Conservation (phyloP, 495 filamentous ascomycete species). For the Lasiosphaeris hirsuta region DNA sequence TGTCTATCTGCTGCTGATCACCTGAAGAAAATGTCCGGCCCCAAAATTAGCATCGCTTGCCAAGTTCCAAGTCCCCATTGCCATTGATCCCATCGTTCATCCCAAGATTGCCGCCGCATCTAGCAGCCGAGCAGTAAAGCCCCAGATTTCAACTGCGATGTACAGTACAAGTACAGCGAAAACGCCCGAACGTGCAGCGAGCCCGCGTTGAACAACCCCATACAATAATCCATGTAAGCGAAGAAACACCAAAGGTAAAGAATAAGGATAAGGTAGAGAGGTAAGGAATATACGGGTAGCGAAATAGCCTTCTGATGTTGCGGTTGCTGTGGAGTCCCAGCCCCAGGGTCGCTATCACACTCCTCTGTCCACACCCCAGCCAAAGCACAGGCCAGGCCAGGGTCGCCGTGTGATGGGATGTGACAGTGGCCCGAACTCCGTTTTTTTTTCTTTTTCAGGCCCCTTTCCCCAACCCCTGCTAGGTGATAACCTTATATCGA, state of each 20-base stretch:
- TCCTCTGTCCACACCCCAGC: too few species aligned
- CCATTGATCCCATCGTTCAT: not conserved
- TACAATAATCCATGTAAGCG: too few species aligned
- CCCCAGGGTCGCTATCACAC: too few species aligned
- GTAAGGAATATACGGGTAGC: too few species aligned
- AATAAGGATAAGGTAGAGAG: too few species aligned
- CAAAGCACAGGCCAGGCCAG: not conserved
- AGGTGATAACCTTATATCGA: not conserved
- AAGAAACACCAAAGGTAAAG: too few species aligned
- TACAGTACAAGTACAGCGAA: too few species aligned
- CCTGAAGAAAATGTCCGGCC: conserved; percentile 6
- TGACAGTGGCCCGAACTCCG: not conserved
- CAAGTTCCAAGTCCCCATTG: not conserved
- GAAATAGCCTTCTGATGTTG: too few species aligned
- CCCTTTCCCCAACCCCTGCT: not conserved
- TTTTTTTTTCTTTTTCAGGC: not conserved
- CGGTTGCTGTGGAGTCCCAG: too few species aligned
- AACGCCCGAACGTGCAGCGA: too few species aligned
- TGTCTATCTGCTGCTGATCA: conserved; percentile 6
- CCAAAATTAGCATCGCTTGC: not conserved
- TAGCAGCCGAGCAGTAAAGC: not conserved
- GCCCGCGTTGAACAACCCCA: too few species aligned
- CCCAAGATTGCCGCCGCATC: not conserved
- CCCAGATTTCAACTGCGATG: too few species aligned
- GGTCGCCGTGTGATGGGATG: not conserved